These are phyloP conservation scores for Polyporus arcularius DNA, from an alignment of 768 basidiomycete genomes.

Conservation along the genomic window DNA sequence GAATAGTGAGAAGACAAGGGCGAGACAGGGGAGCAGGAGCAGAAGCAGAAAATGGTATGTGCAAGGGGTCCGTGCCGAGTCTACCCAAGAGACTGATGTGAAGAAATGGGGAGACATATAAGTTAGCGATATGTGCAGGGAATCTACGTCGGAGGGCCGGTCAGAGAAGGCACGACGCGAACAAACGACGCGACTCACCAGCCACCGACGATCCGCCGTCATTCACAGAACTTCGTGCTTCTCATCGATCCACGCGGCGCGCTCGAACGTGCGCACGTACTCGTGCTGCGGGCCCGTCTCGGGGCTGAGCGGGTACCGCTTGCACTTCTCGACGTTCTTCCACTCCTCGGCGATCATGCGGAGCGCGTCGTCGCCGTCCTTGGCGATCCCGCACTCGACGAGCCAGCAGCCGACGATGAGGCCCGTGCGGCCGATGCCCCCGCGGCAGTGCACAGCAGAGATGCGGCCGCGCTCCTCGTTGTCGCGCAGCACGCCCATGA, in stretches of 20 bases:
- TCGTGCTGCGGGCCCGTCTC: conserved; percentile 81
- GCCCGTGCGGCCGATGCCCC: conserved; percentile 72
- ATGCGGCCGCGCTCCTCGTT: conserved; percentile 60
- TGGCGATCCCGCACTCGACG: conserved; percentile 62
- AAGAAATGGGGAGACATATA: not conserved
- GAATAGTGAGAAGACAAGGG: too few species aligned
- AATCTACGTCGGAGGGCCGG: too few species aligned
- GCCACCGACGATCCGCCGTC: conserved; percentile 16
- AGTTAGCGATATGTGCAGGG: too few species aligned
- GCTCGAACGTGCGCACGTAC: conserved; percentile 62
- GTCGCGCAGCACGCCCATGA: conserved; percentile 60
- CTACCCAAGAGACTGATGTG: not conserved
- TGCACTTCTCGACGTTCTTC: conserved; percentile 78
- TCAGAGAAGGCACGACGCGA: too few species aligned
- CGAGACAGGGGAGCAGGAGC: too few species aligned
- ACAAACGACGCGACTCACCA: not conserved
- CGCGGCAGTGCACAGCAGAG: conserved; percentile 77
- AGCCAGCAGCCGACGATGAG: conserved; percentile 76
- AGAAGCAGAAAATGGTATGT: not conserved
- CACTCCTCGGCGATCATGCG: conserved; percentile 66
- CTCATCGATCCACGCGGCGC: conserved; percentile 22
- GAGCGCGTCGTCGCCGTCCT: conserved; percentile 65
- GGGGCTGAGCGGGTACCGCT: conserved; percentile 72
- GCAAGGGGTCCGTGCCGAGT: not conserved
- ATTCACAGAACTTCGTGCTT: conserved; percentile 19